Conservation (phyloP, 768 basidiomycete species). For the Collybiopsis luxurians region DNA sequence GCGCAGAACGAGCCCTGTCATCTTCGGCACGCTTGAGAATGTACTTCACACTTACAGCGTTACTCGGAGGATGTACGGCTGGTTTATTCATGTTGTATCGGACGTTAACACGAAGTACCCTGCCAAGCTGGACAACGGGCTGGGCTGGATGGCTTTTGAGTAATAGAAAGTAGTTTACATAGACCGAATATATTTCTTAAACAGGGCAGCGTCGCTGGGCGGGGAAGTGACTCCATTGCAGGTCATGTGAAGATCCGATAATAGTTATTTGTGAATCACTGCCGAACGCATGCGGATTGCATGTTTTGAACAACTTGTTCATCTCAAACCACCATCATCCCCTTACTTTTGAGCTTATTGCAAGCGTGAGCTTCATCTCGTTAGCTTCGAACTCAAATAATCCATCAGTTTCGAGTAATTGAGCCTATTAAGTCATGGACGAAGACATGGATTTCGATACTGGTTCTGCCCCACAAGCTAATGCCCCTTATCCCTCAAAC, state of each 20-base stretch:
- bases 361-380: background rate
- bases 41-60: constrained; percentile 70
- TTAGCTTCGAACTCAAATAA: background rate
- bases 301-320: background rate
- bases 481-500: background rate
- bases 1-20: constrained; percentile 75
- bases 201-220: background rate
- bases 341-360: background rate
- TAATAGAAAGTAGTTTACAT: constrained; percentile 39
- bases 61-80: constrained; percentile 74
- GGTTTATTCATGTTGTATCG: constrained; percentile 69
- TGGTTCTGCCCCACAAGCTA: constrained; percentile 31
- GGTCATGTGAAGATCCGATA: too few species aligned
- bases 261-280: background rate
- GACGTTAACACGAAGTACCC: constrained; percentile 57
- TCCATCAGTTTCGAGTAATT: background rate
- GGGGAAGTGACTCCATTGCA: background rate
- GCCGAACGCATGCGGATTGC: background rate
- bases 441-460: constrained; percentile 74
- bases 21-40: constrained; percentile 64
- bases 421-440: constrained; percentile 53
- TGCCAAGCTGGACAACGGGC: constrained; percentile 53
- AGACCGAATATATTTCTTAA: background rate
- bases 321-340: background rate
- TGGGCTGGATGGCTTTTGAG: constrained; percentile 72